A percentile compares a stretch with the other conserved stretches of the same genome.
Evolutionary conservation across 2,329 filamentous ascomycete genomes (phyloP).

Genomic region (Huntiella abstrusa): DNA sequence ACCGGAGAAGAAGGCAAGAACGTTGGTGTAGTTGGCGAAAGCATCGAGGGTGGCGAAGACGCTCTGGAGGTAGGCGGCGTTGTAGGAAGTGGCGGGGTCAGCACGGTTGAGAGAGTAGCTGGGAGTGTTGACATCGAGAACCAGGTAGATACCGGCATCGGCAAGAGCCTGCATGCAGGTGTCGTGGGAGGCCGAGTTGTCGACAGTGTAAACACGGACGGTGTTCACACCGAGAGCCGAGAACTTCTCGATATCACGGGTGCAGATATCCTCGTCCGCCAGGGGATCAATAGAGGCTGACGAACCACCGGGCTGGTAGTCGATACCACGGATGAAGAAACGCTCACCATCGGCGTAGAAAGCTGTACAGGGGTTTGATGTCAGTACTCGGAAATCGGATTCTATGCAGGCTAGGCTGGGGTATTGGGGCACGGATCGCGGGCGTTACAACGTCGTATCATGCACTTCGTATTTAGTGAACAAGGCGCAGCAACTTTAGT

Average conservation of each 20-base stretch:
- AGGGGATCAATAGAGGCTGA: constrained; percentile 50
- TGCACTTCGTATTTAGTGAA: neutral
- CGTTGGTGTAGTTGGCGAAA: constrained; percentile 71
- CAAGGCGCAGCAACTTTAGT: no score
- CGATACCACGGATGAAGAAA: constrained; percentile 41
- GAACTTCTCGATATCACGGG: constrained; percentile 66
- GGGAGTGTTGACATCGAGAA: constrained; percentile 80
- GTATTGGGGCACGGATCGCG: no score
- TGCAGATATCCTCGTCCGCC: constrained; percentile 49
- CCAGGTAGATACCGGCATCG: constrained; percentile 78
- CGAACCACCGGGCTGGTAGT: constrained; percentile 44
- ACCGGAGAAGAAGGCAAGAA: constrained; percentile 67
- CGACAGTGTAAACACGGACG: constrained; percentile 78
- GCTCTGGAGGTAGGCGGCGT: constrained; percentile 63
- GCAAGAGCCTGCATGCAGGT: constrained; percentile 67
- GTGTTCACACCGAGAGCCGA: constrained; percentile 77
- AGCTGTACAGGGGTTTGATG: constrained; percentile 20
- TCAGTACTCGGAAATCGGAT: no score
- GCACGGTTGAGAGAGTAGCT: constrained; percentile 72
- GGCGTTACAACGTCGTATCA: no score
- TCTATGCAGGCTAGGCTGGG: no score
- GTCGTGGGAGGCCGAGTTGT: constrained; percentile 68
- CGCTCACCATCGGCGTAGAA: constrained; percentile 34
- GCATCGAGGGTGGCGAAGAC: constrained; percentile 77
- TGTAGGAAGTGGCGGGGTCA: constrained; percentile 54